Percentiles rank a stretch among this genome's conserved stretches.
Evolutionary conservation across 352 stramenopile species (phyloP).

Genomic region (Globisporangium nodosum): DNA sequence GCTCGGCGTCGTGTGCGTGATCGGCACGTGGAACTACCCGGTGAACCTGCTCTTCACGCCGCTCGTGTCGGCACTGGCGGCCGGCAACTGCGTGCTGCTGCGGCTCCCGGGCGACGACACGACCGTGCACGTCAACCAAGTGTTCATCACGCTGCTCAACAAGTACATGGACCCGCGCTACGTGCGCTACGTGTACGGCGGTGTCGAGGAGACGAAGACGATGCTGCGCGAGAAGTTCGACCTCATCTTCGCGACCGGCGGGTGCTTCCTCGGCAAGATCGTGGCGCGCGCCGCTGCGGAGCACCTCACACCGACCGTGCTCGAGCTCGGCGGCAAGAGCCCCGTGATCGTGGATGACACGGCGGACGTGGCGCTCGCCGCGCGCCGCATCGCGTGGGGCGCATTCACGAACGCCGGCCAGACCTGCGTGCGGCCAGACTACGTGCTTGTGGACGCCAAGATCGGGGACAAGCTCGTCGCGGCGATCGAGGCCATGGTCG

Average conservation of each 20-base stretch:
- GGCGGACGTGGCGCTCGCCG: conserved; percentile 45
- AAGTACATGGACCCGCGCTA: conserved; percentile 75
- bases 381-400: conserved; percentile 74
- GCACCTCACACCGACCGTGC: conserved; percentile 91
- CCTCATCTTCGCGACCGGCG: conserved; percentile 82
- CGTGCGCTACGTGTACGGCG: conserved; percentile 82
- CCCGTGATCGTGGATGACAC: conserved; percentile 82
- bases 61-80: conserved; percentile 71
- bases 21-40: conserved; percentile 93
- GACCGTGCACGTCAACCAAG: conserved; percentile 44
- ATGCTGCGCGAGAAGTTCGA: conserved; percentile 78
- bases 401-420: conserved; percentile 91
- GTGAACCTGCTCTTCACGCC: conserved; percentile 73
- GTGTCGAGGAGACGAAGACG: conserved; percentile 71
- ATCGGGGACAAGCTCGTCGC: conserved; percentile 53
- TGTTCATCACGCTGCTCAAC: conserved; percentile 52
- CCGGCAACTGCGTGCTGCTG: conserved; percentile 92
- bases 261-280: conserved; percentile 82
- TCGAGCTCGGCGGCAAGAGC: conserved; percentile 95
- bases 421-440: conserved; percentile 93
- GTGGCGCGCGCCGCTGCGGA: conserved; percentile 89
- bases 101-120: conserved; percentile 90
- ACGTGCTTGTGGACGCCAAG: conserved; percentile 83
- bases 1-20: conserved; percentile 85
- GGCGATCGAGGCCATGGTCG: conserved; percentile 29